Evolutionary conservation across 352 stramenopile genomes (phyloP).

Genomic region (Pythium rishiriense): DNA sequence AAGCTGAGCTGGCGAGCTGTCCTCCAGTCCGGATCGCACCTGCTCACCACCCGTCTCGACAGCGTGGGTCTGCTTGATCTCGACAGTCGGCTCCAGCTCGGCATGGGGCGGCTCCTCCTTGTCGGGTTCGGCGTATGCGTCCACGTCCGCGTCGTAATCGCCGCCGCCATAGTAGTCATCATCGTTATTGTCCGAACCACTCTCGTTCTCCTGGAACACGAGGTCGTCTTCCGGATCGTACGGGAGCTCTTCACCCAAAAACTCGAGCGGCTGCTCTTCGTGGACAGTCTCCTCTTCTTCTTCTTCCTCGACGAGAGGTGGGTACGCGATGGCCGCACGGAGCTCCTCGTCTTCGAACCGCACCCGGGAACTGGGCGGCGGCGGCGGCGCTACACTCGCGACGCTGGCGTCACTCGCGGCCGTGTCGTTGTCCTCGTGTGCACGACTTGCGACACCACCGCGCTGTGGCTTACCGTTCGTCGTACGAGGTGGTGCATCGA

Average conservation of each 20-base stretch:
- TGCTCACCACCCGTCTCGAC: background rate
- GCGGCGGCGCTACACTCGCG: conserved; percentile 20
- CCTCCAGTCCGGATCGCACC: background rate
- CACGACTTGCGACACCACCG: background rate
- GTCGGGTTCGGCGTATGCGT: background rate
- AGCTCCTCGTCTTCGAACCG: conserved; percentile 30
- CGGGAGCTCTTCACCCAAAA: conserved; percentile 8
- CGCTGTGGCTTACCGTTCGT: conserved; percentile 15
- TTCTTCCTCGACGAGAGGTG: conserved; percentile 11
- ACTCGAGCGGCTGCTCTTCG: conserved; percentile 12
- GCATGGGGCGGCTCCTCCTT: background rate
- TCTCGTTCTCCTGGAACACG: conserved; percentile 1
- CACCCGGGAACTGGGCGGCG: conserved; percentile 47
- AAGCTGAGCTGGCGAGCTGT: no score
- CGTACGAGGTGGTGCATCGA: no score
- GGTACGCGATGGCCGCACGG: background rate
- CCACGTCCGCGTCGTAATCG: background rate
- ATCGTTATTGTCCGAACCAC: background rate
- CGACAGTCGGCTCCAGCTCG: conserved; percentile 4
- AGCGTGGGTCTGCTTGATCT: conserved; percentile 1
- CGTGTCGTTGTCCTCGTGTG: background rate
- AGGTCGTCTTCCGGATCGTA: conserved; percentile 16
- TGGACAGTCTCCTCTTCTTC: conserved; percentile 9
- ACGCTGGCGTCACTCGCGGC: background rate
- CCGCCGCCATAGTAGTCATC: background rate